Base-by-base conservation (phyloP, 2,329 filamentous ascomycete species). In the Fusarium sambucinum region DNA sequence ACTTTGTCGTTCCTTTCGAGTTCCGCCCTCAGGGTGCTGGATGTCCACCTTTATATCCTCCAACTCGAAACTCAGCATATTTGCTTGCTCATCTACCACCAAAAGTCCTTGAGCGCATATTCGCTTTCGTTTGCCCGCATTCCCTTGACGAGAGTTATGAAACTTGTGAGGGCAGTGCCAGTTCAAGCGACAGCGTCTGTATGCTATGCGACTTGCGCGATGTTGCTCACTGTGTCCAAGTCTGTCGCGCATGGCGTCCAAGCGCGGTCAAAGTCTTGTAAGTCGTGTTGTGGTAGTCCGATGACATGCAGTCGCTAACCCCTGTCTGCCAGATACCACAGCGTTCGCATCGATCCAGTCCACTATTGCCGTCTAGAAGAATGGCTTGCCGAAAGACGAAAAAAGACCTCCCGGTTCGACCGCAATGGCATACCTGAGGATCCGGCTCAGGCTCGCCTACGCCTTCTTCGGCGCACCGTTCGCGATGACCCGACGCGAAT, bases 181-280 rank as follows among this genome's bases (percentile, higher is more conserved):
- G 62, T 32, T 51, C 59, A 21, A 86, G 89, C 50, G 90, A 91
- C 71, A 90, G 93, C 80, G 89, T 89, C 58, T 98, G 95, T 82
- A 95, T 96, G 92, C 89, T 97, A 71, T 98, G 95, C 82, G 93
- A 97, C 81, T 86, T 96, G 83, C 90, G 94, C 71, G 94, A 97
- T 79, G 86, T 97, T 57, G 89, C 93, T 53, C 89, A 93, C 78
- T 95, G 92, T 77, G 88, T 89, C 38, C 85, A 88, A 76, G 92
- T 93, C 51, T 92, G 88, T 77, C 88, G 88, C 73, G 84, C 85
- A 73, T 98, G 94, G 94, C 83, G 84, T 59, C 74, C 76, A n/a
- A 74, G 78, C 50, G 87, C 83, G 45, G 73, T 82, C 42, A 82
- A 81, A 61, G 78, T 86, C 55, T 77, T 90, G 92, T 97, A 84